Conservation (phyloP, 2,329 filamentous ascomycete genomes). For the Aspergillus pseudotamarii region DNA sequence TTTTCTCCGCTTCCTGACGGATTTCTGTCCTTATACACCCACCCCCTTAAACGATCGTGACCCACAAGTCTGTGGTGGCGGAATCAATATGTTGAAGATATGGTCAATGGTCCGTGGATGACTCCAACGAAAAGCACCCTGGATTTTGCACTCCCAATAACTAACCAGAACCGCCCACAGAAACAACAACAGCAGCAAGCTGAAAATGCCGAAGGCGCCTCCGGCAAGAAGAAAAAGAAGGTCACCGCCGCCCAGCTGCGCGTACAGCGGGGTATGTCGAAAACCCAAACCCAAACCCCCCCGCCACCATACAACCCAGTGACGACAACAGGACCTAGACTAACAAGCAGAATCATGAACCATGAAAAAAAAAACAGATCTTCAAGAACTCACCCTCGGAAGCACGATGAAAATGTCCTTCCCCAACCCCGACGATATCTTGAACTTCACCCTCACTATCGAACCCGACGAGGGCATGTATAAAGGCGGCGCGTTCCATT, state of each 20-base stretch:
- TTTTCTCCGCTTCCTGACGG: not conserved
- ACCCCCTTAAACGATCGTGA: not conserved
- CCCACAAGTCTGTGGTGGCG: constrained; percentile 17
- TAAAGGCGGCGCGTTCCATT: constrained; percentile 83
- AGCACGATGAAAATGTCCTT: constrained; percentile 62
- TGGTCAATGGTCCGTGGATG: constrained; percentile 85
- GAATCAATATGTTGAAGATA: constrained; percentile 88
- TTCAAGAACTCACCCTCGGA: constrained; percentile 55
- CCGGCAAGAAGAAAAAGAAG: constrained; percentile 91
- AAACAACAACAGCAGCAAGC: constrained; percentile 93
- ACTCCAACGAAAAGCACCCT: not conserved
- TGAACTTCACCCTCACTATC: constrained; percentile 56
- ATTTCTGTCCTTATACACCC: not conserved
- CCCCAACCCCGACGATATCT: constrained; percentile 59
- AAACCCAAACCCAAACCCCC: not conserved
- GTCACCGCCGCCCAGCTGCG: constrained; percentile 94
- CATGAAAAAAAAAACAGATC: constrained; percentile 34
- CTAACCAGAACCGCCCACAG: constrained; percentile 19
- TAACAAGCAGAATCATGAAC: not conserved
- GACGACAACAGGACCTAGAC: not conserved
- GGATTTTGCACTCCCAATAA: not conserved
- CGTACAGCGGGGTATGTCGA: constrained; percentile 83
- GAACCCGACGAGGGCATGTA: constrained; percentile 69
- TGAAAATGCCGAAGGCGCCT: constrained; percentile 83
- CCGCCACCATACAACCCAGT: not conserved